Evolutionary conservation across 1,139 yeast genomes (phyloP).

Genomic region (Suhomyces bokatorum): DNA sequence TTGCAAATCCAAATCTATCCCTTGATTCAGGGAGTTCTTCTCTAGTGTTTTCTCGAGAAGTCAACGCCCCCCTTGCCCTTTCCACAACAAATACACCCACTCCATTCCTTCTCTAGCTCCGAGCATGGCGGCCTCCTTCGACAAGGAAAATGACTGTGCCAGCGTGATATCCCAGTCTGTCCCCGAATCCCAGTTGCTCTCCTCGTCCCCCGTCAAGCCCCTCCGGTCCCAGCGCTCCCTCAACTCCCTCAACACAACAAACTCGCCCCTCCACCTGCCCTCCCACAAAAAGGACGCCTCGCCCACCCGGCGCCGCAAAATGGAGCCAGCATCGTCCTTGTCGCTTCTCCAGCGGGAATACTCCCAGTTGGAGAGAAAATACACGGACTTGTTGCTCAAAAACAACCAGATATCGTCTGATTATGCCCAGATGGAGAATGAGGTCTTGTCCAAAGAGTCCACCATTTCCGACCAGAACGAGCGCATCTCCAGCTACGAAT

Average conservation of each 20-base stretch:
- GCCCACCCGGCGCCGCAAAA: slow-evolving; percentile 10
- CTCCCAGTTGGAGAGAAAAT: slow-evolving; percentile 25
- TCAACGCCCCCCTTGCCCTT: background rate
- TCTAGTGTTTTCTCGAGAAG: background rate
- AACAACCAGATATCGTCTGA: slow-evolving; percentile 23
- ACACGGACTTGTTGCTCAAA: slow-evolving; percentile 29
- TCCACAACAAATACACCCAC: background rate
- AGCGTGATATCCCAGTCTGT: slow-evolving; percentile 14
- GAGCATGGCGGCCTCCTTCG: slow-evolving; percentile 10
- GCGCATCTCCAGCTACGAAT: slow-evolving; percentile 23
- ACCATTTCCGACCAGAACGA: slow-evolving; percentile 23
- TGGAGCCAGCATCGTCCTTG: slow-evolving; percentile 5
- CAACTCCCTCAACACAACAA: slow-evolving; percentile 6
- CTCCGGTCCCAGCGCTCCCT: slow-evolving; percentile 13
- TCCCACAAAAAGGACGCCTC: slow-evolving; percentile 6
- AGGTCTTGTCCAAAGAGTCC: slow-evolving; percentile 20
- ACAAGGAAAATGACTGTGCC: slow-evolving; percentile 16
- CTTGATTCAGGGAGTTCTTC: background rate
- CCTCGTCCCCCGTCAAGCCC: slow-evolving; percentile 11
- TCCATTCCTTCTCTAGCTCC: slow-evolving; percentile 4
- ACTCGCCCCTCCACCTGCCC: slow-evolving; percentile 5
- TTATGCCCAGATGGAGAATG: slow-evolving; percentile 25
- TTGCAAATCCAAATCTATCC: slow-evolving; percentile 3
- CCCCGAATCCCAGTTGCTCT: slow-evolving; percentile 2
- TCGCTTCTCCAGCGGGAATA: slow-evolving; percentile 13